These are phyloP conservation scores for Ceratocystis harringtonii DNA, from an alignment of 2,329 filamentous ascomycete species.

Conservation along the genomic window DNA sequence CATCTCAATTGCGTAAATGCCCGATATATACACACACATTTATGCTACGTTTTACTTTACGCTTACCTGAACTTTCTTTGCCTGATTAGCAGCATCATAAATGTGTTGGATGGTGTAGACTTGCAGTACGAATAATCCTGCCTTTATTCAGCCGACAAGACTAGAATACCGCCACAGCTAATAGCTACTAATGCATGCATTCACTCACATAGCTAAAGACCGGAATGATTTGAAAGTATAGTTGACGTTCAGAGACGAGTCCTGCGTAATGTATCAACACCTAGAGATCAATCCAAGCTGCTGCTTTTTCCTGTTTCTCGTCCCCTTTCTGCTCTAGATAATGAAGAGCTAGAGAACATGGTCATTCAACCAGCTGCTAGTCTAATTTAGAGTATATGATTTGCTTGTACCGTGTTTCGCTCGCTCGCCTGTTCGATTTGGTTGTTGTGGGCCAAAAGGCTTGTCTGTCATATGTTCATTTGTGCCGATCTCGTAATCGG, in stretches of 20 bases:
- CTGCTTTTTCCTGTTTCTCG: background rate
- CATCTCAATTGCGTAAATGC: background rate
- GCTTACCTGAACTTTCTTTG: background rate
- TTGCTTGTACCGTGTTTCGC: slow-evolving; percentile 8
- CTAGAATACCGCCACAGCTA: too few species aligned
- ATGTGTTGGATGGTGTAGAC: background rate
- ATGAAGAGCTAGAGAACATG: background rate
- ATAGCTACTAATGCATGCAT: background rate
- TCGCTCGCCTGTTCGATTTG: background rate
- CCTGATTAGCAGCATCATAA: background rate
- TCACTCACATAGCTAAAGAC: background rate
- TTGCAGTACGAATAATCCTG: too few species aligned
- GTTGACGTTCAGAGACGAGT: background rate
- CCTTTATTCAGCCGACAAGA: too few species aligned
- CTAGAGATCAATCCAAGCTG: background rate
- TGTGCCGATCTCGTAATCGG: background rate
- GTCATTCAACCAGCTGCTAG: background rate
- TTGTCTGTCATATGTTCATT: background rate
- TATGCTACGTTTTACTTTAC: background rate
- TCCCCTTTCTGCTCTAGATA: slow-evolving; percentile 4
- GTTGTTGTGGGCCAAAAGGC: background rate
- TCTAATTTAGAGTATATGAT: background rate
- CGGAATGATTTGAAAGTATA: background rate
- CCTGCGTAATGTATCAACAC: background rate
- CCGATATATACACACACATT: background rate